Base-by-base conservation (phyloP, 2,329 filamentous ascomycete genomes). In the Fusarium paranaense region DNA sequence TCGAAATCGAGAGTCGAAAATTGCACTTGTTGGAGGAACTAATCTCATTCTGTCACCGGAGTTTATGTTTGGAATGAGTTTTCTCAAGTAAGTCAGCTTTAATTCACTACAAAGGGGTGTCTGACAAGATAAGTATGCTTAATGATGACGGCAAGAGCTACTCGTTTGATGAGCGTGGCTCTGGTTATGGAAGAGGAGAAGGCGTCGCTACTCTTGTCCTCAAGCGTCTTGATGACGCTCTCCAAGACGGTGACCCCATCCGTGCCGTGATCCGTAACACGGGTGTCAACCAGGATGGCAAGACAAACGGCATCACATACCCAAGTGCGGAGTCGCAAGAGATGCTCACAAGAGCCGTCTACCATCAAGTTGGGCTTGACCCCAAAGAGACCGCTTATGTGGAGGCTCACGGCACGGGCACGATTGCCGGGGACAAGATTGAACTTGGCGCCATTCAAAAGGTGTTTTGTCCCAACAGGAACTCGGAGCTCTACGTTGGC, bases 331-430 rank as follows among this genome's bases (percentile, higher is more conserved):
- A 40, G 0, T 52, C 69, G 4, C 69, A 71, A 22, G 62, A 56
- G n/a, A 58, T 52, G 6, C 37, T 71, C 8, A 42, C 56, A 2
- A 52, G 54, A 0, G 40, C 32, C 1, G 62, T 65, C 30, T 71
- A 69, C 32, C 4, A 1, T 6, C 25, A 52, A 14, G 38, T 30
- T 10, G 58, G 60, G 0, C 40, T 72, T 2, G 63, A 67, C 6
- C 63, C 59, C 1, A 13, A 22, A 0, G 56, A 70, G 10, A 65
- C 60, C 2, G 20, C 35, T 2, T 72, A 61, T 11, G 60, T 70
- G 0, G 70, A 70, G 11, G 45, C 42, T 11, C 70, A 72, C 6
- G 70, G 70, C 22, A 70, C 70, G 4, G 70, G 70, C 0, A 72
- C 70, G 0, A 40, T 56, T 5, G 70, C 63, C 1, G 70, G 70